phyloP scores from a whole-genome alignment of 1,139 yeast genomes.

The Suhomyces yuchorum region DNA sequence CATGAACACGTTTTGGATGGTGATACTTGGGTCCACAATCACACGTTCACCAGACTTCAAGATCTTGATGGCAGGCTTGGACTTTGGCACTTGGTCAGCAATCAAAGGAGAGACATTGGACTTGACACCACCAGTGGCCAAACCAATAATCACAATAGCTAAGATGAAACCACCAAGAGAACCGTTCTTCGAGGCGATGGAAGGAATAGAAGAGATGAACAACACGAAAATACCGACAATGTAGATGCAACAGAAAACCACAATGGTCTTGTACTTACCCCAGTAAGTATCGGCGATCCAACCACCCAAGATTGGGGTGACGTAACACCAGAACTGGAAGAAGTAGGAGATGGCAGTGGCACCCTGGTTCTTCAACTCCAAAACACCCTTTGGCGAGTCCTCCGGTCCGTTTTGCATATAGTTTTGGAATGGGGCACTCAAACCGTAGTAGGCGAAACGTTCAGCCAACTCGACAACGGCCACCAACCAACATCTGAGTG shows the following conservation, averaged over 20 bases:
- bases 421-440: slow-evolving; percentile 72
- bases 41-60: slow-evolving; percentile 42
- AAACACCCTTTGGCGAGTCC: slow-evolving; percentile 59
- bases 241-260: slow-evolving; percentile 59
- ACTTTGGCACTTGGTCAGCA: slow-evolving; percentile 30
- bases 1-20: slow-evolving; percentile 47
- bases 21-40: slow-evolving; percentile 43
- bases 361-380: slow-evolving; percentile 59
- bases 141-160: slow-evolving; percentile 65
- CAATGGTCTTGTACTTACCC: slow-evolving; percentile 25
- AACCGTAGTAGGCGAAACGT: slow-evolving; percentile 28
- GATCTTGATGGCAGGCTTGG: slow-evolving; percentile 36
- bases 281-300: slow-evolving; percentile 26
- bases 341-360: slow-evolving; percentile 27
- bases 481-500: slow-evolving; percentile 28
- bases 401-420: slow-evolving; percentile 61
- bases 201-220: slow-evolving; percentile 72
- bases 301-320: slow-evolving; percentile 27
- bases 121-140: slow-evolving; percentile 53
- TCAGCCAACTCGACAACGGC: slow-evolving; percentile 27
- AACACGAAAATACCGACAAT: slow-evolving; percentile 62
- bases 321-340: slow-evolving; percentile 28
- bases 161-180: slow-evolving; percentile 55
- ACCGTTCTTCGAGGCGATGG: slow-evolving; percentile 51
- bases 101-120: slow-evolving; percentile 25